These are phyloP conservation scores for Gonium pectorale DNA, from an alignment of 139 green algal genomes.

Conservation along the genomic window DNA sequence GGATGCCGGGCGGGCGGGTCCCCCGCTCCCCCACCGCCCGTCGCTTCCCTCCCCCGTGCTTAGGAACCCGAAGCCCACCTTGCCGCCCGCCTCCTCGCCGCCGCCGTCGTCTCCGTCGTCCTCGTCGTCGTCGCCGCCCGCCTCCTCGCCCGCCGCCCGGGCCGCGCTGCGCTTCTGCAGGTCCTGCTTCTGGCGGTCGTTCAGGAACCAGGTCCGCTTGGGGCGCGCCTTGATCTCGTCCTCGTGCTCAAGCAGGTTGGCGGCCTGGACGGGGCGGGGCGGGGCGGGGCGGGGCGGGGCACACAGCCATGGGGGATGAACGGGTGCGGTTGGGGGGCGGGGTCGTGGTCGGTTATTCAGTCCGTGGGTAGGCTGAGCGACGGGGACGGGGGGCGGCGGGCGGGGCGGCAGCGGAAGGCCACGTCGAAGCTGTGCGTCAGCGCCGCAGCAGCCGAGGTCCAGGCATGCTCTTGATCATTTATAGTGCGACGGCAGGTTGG, in stretches of 20 bases:
- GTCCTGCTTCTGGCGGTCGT: slow-evolving; percentile 64
- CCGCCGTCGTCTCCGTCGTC: slow-evolving; percentile 45
- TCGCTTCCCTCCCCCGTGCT: too few relatives aligned
- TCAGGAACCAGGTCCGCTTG: slow-evolving; percentile 93
- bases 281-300: background rate
- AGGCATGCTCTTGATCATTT: too few relatives aligned
- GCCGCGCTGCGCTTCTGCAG: background rate
- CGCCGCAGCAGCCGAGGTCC: too few relatives aligned
- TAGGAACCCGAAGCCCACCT: slow-evolving; percentile 35
- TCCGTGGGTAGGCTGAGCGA: too few relatives aligned
- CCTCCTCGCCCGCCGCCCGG: background rate
- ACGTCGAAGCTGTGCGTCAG: too few relatives aligned
- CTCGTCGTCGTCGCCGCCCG: slow-evolving; percentile 13
- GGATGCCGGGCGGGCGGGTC: too few relatives aligned
- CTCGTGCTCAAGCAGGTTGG: slow-evolving; percentile 95
- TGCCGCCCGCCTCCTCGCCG: background rate
- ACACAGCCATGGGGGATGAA: background rate
- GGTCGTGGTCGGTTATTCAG: background rate
- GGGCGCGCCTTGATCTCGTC: slow-evolving; percentile 92
- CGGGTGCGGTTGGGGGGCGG: too few relatives aligned
- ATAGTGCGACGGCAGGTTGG: too few relatives aligned
- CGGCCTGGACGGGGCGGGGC: too few relatives aligned
- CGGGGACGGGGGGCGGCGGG: too few relatives aligned
- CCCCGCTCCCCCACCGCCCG: too few relatives aligned
- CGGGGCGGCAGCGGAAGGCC: too few relatives aligned